A percentile compares a stretch with the other conserved stretches of the same genome.
phyloP scores from a whole-genome alignment of 257 asterid genomes.

The Coffea canephora region DNA sequence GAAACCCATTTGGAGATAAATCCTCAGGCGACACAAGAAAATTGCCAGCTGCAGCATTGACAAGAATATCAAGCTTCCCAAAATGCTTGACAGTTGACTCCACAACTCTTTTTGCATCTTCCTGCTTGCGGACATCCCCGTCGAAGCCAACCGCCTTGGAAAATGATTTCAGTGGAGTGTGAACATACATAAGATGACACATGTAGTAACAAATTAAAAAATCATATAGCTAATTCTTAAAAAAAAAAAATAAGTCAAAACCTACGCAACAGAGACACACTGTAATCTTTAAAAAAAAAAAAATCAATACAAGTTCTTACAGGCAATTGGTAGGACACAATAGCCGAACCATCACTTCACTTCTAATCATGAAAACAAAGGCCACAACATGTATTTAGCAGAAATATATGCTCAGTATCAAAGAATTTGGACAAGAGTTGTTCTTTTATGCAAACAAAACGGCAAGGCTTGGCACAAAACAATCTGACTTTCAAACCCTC shows the following conservation, averaged over 20 bases:
- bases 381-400: neutral
- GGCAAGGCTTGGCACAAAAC: neutral
- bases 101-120: conserved; percentile 72
- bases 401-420: neutral
- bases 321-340: neutral
- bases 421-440: neutral
- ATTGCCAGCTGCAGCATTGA: conserved; percentile 93
- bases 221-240: neutral
- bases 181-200: neutral
- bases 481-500: neutral
- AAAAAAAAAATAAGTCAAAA: neutral
- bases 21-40: conserved; percentile 85
- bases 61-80: conserved; percentile 89
- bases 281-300: neutral
- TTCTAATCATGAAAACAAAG: neutral
- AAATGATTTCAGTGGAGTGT: neutral
- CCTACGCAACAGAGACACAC: neutral
- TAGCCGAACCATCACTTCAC: no score
- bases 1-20: conserved; percentile 83
- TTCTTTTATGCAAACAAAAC: neutral
- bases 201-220: neutral
- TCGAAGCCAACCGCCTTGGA: conserved; percentile 73
- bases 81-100: conserved; percentile 69
- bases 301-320: neutral
- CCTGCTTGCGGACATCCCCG: conserved; percentile 79